Percentiles rank a stretch among this genome's conserved stretches.
phyloP scores from a whole-genome alignment of 768 basidiomycete genomes.

The Tricholoma furcatifolium region DNA sequence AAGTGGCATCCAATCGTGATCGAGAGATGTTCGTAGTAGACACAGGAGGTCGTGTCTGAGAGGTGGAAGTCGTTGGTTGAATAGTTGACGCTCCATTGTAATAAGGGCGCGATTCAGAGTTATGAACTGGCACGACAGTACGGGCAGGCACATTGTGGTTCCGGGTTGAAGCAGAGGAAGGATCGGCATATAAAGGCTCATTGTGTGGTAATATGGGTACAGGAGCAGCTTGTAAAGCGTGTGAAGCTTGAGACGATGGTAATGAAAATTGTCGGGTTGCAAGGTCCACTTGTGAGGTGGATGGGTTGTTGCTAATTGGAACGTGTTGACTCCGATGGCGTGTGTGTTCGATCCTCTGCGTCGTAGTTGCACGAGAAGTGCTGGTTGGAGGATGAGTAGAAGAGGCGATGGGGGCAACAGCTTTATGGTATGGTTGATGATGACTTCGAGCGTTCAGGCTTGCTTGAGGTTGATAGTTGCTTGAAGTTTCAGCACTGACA shows the following conservation, averaged over 20 bases:
- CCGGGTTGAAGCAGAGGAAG: not conserved
- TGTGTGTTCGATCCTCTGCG: slow-evolving; percentile 1
- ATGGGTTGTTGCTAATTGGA: not conserved
- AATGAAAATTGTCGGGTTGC: slow-evolving; percentile 1
- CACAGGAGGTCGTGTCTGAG: not conserved
- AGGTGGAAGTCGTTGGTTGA: not conserved
- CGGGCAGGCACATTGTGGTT: not conserved
- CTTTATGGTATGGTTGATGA: not conserved
- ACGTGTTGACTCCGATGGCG: not conserved
- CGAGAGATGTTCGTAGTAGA: not conserved
- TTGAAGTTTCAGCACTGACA: not conserved
- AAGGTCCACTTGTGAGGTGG: slow-evolving; percentile 5
- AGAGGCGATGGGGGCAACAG: not conserved
- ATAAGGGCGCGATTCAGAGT: slow-evolving; percentile 2
- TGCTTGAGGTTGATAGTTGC: not conserved
- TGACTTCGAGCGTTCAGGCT: not conserved
- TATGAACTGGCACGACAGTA: not conserved
- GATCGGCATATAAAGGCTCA: slow-evolving; percentile 8
- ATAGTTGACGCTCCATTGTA: not conserved
- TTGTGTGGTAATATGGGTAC: slow-evolving; percentile 9
- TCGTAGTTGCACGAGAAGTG: not conserved
- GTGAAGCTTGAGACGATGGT: slow-evolving; percentile 10
- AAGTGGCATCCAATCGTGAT: not conserved
- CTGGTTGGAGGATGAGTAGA: not conserved
- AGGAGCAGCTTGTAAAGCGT: slow-evolving; percentile 7